These are phyloP conservation scores for Selaginella tamariscina DNA, from an alignment of 75 land plant genomes.

Conservation along the genomic window DNA sequence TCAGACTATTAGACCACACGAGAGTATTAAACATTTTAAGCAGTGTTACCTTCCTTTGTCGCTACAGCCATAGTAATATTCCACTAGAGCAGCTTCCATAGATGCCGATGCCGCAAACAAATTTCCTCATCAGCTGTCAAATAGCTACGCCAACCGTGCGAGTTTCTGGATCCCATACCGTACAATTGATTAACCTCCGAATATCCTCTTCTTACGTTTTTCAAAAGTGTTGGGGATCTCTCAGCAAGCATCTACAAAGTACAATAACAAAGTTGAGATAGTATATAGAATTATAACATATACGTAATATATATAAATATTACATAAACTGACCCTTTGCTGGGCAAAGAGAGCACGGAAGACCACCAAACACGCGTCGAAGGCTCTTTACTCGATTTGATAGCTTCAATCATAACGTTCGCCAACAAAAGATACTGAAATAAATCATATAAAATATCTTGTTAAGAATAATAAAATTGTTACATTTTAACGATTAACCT, in stretches of 20 bases:
- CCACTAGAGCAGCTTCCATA: constrained; percentile 60
- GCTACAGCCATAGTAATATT: constrained; percentile 9
- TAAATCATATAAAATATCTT: neutral
- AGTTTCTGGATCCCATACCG: constrained; percentile 31
- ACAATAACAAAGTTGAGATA: too few species aligned
- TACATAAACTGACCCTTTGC: too few species aligned
- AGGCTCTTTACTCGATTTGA: constrained; percentile 13
- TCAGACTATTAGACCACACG: too few species aligned
- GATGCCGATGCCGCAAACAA: constrained; percentile 37
- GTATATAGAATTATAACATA: too few species aligned
- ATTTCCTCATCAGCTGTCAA: constrained; percentile 30
- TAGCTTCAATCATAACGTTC: constrained; percentile 43
- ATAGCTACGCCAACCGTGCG: constrained; percentile 35
- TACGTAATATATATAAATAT: too few species aligned
- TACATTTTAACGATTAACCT: too few species aligned
- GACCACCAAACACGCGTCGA: constrained; percentile 66
- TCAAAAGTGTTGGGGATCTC: constrained; percentile 51
- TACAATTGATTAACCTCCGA: constrained; percentile 5
- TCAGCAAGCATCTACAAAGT: constrained; percentile 65
- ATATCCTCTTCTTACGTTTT: constrained; percentile 30
- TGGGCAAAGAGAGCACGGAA: constrained; percentile 40
- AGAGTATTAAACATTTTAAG: neutral
- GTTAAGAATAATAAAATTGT: too few species aligned
- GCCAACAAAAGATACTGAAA: constrained; percentile 67
- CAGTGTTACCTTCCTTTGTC: neutral